Conservation (phyloP, 2,329 filamentous ascomycete genomes). For the Ophiosphaerella herpotricha region DNA sequence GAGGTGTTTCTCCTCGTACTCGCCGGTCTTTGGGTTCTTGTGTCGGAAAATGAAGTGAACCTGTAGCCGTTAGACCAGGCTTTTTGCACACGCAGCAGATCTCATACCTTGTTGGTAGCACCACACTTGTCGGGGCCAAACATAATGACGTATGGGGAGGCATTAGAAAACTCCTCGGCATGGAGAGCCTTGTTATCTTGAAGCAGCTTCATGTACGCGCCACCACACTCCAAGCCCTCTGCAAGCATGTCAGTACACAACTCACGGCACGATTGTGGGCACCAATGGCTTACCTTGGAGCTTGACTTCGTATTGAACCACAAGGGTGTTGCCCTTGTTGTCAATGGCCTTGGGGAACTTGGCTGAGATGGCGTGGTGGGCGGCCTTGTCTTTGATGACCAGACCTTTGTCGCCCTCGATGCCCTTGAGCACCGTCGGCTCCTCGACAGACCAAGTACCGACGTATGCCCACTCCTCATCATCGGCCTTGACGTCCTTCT, state of each 20-base stretch:
- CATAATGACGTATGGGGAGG: slow-evolving; percentile 98
- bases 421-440: slow-evolving; percentile 86
- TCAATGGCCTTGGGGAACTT: slow-evolving; percentile 97
- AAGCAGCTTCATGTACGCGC: slow-evolving; percentile 98
- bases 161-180: slow-evolving; percentile 96
- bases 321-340: slow-evolving; percentile 95
- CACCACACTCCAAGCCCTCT: slow-evolving; percentile 97
- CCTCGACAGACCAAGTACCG: slow-evolving; percentile 95
- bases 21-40: slow-evolving; percentile 99
- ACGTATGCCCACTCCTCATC: slow-evolving; percentile 95
- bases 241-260: slow-evolving; percentile 35
- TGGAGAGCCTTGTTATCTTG: slow-evolving; percentile 97
- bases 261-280: neutral
- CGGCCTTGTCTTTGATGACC: slow-evolving; percentile 96
- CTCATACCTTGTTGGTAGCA: slow-evolving; percentile 89
- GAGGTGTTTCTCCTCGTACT: slow-evolving; percentile 99
- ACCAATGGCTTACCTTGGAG: slow-evolving; percentile 80
- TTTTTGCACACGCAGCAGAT: slow-evolving; percentile 2
- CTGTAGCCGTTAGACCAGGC: slow-evolving; percentile 42
- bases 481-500: slow-evolving; percentile 83
- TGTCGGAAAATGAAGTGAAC: slow-evolving; percentile 98
- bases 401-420: slow-evolving; percentile 95
- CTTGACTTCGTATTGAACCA: slow-evolving; percentile 99
- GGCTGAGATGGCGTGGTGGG: slow-evolving; percentile 98
- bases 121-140: slow-evolving; percentile 99